A percentile compares a stretch with the other conserved stretches of the same genome.
These are phyloP conservation scores for Pseudopyrenochaeta lycopersici DNA, from an alignment of 2,329 filamentous ascomycete genomes.

Conservation along the genomic window DNA sequence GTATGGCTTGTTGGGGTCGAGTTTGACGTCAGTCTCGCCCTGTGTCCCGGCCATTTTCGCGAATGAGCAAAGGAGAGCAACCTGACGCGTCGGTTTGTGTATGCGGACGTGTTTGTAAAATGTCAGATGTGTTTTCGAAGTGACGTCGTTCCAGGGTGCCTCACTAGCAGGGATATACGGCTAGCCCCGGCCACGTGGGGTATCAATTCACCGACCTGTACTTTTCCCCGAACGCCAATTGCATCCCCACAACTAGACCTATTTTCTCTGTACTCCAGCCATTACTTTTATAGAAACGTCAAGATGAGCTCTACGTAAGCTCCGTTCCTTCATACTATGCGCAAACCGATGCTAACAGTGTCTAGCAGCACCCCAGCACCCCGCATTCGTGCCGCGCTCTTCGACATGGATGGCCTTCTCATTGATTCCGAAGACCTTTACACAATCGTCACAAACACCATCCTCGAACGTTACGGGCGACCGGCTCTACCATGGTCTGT, in stretches of 20 bases:
- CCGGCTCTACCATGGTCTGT: constrained; percentile 88
- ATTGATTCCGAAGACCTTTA: constrained; percentile 94
- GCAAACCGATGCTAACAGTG: neutral
- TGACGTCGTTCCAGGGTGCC: constrained; percentile 26
- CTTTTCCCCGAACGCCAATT: constrained; percentile 10
- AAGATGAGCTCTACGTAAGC: constrained; percentile 27
- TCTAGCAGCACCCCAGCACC: constrained; percentile 54
- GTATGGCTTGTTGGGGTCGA: constrained; percentile 8
- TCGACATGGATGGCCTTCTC: constrained; percentile 98
- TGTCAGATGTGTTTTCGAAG: constrained; percentile 26
- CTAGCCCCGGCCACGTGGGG: constrained; percentile 31
- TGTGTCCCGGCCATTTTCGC: constrained; percentile 12
- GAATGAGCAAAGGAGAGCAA: neutral
- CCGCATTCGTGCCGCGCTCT: constrained; percentile 90
- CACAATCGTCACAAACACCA: constrained; percentile 80
- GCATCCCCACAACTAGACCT: neutral
- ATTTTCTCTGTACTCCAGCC: neutral
- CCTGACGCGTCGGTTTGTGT: neutral
- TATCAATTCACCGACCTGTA: constrained; percentile 18
- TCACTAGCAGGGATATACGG: constrained; percentile 8
- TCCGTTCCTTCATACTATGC: neutral
- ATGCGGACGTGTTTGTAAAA: neutral
- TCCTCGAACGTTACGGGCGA: constrained; percentile 77
- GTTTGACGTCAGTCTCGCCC: constrained; percentile 7
- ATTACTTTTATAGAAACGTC: neutral